These are phyloP conservation scores for Fraxinus excelsior DNA, from an alignment of 257 asterid genomes.

Conservation along the genomic window DNA sequence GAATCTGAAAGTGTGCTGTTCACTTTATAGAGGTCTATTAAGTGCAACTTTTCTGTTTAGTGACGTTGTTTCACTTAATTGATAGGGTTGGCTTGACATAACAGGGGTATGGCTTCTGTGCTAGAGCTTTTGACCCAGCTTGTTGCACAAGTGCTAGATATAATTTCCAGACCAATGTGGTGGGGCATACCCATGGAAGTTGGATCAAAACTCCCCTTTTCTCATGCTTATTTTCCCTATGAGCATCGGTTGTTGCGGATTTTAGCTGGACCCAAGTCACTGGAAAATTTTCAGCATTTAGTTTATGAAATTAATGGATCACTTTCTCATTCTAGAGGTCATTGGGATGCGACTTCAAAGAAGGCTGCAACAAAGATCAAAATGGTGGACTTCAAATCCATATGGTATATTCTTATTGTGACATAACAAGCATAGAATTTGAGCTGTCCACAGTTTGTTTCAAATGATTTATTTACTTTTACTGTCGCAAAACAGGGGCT, in stretches of 20 bases:
- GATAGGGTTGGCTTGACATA: conserved; percentile 44
- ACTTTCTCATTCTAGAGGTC: conserved; percentile 34
- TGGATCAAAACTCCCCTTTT: conserved; percentile 66
- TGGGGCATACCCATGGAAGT: conserved; percentile 78
- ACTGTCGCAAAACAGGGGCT: conserved; percentile 50
- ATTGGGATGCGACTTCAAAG: conserved; percentile 32
- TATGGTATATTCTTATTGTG: conserved; percentile 51
- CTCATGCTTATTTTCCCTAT: conserved; percentile 67
- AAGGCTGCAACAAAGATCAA: conserved; percentile 37
- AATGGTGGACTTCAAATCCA: conserved; percentile 58
- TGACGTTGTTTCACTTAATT: conserved; percentile 31
- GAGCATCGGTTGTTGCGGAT: conserved; percentile 46
- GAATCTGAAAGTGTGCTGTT: background rate
- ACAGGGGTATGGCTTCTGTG: conserved; percentile 84
- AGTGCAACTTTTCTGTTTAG: conserved; percentile 26
- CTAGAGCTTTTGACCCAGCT: conserved; percentile 61
- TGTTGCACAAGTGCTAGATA: conserved; percentile 55
- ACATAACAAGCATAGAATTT: conserved; percentile 17
- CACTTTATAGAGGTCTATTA: background rate
- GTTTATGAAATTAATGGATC: conserved; percentile 40
- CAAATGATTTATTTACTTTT: conserved; percentile 11
- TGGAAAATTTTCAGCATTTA: conserved; percentile 51
- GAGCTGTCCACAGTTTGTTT: conserved; percentile 24
- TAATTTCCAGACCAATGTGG: conserved; percentile 71
- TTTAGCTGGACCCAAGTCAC: conserved; percentile 61